These are phyloP conservation scores for Coemansia sp. DNA, from an alignment of 192 early-diverging fungal genomes.

Conservation along the genomic window DNA sequence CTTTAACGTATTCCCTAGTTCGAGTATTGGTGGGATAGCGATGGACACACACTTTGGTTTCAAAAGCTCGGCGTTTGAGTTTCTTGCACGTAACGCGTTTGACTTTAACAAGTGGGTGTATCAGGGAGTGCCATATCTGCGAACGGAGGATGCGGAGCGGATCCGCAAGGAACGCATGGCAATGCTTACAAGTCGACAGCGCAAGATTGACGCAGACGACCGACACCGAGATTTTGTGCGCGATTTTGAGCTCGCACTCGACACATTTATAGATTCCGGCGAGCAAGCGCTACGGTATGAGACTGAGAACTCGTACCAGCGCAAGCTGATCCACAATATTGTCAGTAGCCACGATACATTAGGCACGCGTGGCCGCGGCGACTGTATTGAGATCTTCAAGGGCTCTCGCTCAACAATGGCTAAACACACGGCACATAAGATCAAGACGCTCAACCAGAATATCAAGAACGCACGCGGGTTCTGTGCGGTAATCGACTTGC, in stretches of 20 bases:
- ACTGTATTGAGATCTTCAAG: slow-evolving; percentile 45
- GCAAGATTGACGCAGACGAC: slow-evolving; percentile 17
- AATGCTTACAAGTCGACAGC: slow-evolving; percentile 24
- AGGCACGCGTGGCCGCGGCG: slow-evolving; percentile 33
- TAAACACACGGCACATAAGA: slow-evolving; percentile 15
- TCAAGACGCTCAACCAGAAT: slow-evolving; percentile 36
- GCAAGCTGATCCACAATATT: slow-evolving; percentile 78
- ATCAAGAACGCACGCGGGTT: slow-evolving; percentile 64
- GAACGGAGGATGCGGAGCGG: slow-evolving; percentile 17
- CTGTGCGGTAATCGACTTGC: slow-evolving; percentile 74
- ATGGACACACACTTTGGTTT: slow-evolving; percentile 44
- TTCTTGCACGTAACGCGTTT: slow-evolving; percentile 74
- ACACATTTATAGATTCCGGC: slow-evolving; percentile 15
- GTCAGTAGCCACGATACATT: slow-evolving; percentile 53
- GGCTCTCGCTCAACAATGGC: slow-evolving; percentile 43
- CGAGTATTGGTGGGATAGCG: slow-evolving; percentile 19
- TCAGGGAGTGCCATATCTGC: slow-evolving; percentile 72
- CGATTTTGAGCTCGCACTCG: slow-evolving; percentile 22
- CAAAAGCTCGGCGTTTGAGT: slow-evolving; percentile 64
- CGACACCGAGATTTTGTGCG: slow-evolving; percentile 15
- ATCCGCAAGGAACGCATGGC: slow-evolving; percentile 20
- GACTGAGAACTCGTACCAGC: slow-evolving; percentile 63
- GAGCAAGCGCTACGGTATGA: slow-evolving; percentile 16
- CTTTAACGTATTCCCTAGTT: slow-evolving; percentile 80
- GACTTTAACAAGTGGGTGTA: slow-evolving; percentile 90